Evolutionary conservation across 1,284 basidiomycete genomes (phyloP), one percentile per base, ranked within the genome.

Genomic region (Leccinum griseonigrum): DNA sequence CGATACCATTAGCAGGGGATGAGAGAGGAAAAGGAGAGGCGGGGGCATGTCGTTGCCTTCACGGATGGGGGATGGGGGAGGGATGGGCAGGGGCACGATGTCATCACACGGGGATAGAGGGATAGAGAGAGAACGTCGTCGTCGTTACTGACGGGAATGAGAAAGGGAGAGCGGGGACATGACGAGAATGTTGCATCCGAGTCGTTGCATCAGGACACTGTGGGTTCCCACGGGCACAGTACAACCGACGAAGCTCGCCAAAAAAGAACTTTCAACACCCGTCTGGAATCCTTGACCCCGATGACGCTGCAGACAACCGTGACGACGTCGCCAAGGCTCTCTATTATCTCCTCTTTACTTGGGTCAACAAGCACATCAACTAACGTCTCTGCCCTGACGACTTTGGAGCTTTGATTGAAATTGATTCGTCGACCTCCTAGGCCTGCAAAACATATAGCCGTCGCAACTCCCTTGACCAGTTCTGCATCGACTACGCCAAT

Each of bases 81-180:
- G 31, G 31, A 32, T 32, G 31, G 31, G 31, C 31, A 28, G 31
- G 31, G 31, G 31, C 31, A 32, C 31, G 31, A 32, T 9, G 10
- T 32, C 31, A 32, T 32, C 31, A 32, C 31, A 32, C 31, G 31
- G 9, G 31, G 31, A 32, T 32, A 10, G 31, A 32, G 31, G 31
- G 31, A 32, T 32, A 32, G 31, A 32, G 31, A 32, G 31, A 32
- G 31, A 32, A 32, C 31, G 31, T 32, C 31, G 31, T 32, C 10
- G 31, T 32, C 3, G 31, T 32, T 32, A 32, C 31, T 32, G 31
- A 32, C 31, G 10, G 31, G 31, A 32, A 32, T 32, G 40, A 67
- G 68, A 38, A 40, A 53, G 48, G 55, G 57, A 18, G 22, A 29
- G 34, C n/a, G 46, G 32, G 38, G 58, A 34, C 3, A 29, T 10